Base-by-base conservation (phyloP, 768 basidiomycete genomes). In the Termitomyces sp. region DNA sequence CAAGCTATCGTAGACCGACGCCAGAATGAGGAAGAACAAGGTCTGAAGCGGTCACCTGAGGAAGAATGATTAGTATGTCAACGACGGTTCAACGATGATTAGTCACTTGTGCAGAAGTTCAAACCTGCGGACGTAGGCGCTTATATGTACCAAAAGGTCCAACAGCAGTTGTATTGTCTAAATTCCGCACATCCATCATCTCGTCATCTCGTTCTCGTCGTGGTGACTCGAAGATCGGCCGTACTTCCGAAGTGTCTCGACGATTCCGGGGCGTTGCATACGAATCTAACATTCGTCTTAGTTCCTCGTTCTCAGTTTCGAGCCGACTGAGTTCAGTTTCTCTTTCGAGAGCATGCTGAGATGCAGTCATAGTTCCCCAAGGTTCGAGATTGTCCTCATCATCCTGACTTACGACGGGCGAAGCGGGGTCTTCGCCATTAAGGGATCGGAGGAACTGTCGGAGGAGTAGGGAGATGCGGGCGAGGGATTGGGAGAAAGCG, bases 291-390 rank as follows among this genome's bases (percentile, higher is more conserved):
- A 98, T 75, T 58, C 84, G 79, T 65, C 88, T 80, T 62, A 99
- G 74, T 63, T 90, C 82, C 55, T 83, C 81, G 69, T 99, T 98
- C 77, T 99, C 96, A 64, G 80, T 83, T 73, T 95, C 87, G 43
- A 99, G 76, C 53, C 94, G 80, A 35, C 86, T 83, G 2, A 99
- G 83, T 74, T 99, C 96, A 67, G 87, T 88, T 70, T 98, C 97
- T 61, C 95, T 79, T 67, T 95, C 92, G 62, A 99, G 71, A 1
- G 91, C 87, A 77, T 87, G 83, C 61, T 96, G 92, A n/a, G 82
- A 77, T 2, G 74, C 73, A 44, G 67, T 65, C 3, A 70, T 61
- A 16, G 72, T 61, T 28, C 69, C 71, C 76, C 77, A 79, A 7
- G 77, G 74, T 55, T 77, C 77, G 36, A 72, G 67, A 36, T 74